These are phyloP conservation scores for Tagetes erecta DNA, from an alignment of 129 eudicot genomes.

Conservation along the genomic window DNA sequence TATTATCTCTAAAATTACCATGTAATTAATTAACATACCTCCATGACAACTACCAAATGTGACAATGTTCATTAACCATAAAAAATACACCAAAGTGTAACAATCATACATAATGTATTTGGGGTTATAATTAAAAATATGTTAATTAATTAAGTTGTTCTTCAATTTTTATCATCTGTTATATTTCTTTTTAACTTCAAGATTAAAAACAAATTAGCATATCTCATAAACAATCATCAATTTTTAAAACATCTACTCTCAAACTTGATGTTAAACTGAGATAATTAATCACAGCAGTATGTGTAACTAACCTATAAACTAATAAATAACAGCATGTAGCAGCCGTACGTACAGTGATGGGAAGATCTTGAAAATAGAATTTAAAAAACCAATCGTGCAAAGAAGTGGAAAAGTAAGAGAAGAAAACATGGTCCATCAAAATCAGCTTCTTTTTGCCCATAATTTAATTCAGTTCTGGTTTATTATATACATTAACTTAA, in stretches of 20 bases:
- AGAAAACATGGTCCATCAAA: slow-evolving; percentile 46
- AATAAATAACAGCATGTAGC: too few relatives aligned
- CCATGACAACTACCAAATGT: too few relatives aligned
- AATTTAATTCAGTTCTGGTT: slow-evolving; percentile 7
- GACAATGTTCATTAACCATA: too few relatives aligned
- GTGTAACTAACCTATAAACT: too few relatives aligned
- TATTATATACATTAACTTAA: not conserved
- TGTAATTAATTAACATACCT: too few relatives aligned
- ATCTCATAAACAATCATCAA: not conserved
- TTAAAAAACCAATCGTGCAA: slow-evolving; percentile 28
- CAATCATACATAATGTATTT: too few relatives aligned
- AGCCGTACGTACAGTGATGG: slow-evolving; percentile 26
- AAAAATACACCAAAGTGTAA: too few relatives aligned
- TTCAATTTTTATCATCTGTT: too few relatives aligned
- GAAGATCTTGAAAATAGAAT: slow-evolving; percentile 28
- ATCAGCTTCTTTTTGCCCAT: slow-evolving; percentile 45
- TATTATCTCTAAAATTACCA: too few relatives aligned
- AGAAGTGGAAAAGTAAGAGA: slow-evolving; percentile 40
- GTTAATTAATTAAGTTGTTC: too few relatives aligned
- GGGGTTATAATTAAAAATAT: too few relatives aligned
- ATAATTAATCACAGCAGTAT: too few relatives aligned
- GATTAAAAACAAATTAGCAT: not conserved
- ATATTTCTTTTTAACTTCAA: not conserved
- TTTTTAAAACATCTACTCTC: not conserved
- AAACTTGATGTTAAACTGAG: not conserved